Evolutionary conservation across 352 stramenopile species (phyloP), one percentile per base, ranked within the genome.

Genomic region (Phytophthora pinifolia): DNA sequence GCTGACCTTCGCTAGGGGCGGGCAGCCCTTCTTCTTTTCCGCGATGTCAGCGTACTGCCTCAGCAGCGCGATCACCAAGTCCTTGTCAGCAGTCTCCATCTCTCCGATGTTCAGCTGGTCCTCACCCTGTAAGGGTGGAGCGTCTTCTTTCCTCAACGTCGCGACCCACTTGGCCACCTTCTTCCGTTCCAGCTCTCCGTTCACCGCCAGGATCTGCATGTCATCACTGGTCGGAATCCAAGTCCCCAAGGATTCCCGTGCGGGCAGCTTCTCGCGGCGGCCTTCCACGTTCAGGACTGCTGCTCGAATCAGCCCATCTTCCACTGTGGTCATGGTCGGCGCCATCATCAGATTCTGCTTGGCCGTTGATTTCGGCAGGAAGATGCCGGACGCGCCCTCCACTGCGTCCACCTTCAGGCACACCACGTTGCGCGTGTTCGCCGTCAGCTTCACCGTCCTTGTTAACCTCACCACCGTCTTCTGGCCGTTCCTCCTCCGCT

Each of bases 221-320:
- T 39, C 45, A 3, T 45, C 15, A 2, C 42, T 15, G 18, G 54
- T 18, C 6, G 59, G 59, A 4, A 62, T 30, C 59, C 59, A 62
- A 2, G 38, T 54, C 6, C 59, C 59, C 0, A 62, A 27, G 1
- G 25, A 25, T 22, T 38, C 18, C 30, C 45, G 27, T 14, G 31
- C 27, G 31, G 51, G 18, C 48, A 44, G 18, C 51, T 59, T 34
- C 30, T 36, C 7, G 1, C 17, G 29, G 33, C 32, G 1, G 4
- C 57, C 57, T 17, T 46, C 13, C 2, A 65, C 20, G n/a, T 56
- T 65, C 35, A 65, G 14, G 7, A 65, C 31, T 12, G 59, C 50
- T 0, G 58, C 38, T 4, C 44, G n/a, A 1, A 42, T n/a, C 13
- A 58, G 39, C 0, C 48, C 29, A 4, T 56, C 25, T 0, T 27